Percentiles rank a stretch among this genome's conserved stretches.
Conservation (phyloP, 179 eudicot species). For the Silene coronaria region DNA sequence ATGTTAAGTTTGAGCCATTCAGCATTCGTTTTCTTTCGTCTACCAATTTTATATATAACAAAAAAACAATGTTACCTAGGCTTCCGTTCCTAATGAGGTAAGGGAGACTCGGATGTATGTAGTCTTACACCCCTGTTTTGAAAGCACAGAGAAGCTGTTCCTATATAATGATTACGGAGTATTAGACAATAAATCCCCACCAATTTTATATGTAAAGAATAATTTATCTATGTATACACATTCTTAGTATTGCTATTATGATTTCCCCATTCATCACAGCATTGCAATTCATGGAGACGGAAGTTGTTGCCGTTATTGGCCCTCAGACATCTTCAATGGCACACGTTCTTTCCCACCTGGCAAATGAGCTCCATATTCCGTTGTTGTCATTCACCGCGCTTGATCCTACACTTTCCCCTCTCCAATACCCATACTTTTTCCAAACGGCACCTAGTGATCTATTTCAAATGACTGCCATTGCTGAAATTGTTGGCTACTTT, state of each 20-base stretch:
- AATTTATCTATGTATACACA: neutral
- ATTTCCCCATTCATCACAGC: slow-evolving; percentile 37
- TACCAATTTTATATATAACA: no score
- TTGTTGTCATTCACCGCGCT: slow-evolving; percentile 67
- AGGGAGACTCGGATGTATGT: neutral
- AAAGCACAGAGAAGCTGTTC: neutral
- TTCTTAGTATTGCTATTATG: slow-evolving; percentile 1
- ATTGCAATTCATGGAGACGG: slow-evolving; percentile 57
- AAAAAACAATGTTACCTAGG: no score
- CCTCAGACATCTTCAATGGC: slow-evolving; percentile 70
- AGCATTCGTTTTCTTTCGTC: no score
- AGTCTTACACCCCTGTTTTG: neutral
- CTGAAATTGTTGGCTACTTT: slow-evolving; percentile 52
- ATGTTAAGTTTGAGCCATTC: no score
- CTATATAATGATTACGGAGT: neutral
- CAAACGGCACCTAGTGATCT: slow-evolving; percentile 68
- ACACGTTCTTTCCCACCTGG: slow-evolving; percentile 70
- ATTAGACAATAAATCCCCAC: neutral
- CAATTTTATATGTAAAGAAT: neutral
- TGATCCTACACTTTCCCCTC: slow-evolving; percentile 73
- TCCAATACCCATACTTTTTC: slow-evolving; percentile 72
- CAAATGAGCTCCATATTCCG: slow-evolving; percentile 74
- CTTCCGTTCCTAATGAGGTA: no score
- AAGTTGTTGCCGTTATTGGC: slow-evolving; percentile 65
- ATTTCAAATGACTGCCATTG: slow-evolving; percentile 72